A percentile compares a stretch with the other conserved stretches of the same genome.
Evolutionary conservation across 2,329 filamentous ascomycete species (phyloP).

Genomic region (Dactylellina leptospora): DNA sequence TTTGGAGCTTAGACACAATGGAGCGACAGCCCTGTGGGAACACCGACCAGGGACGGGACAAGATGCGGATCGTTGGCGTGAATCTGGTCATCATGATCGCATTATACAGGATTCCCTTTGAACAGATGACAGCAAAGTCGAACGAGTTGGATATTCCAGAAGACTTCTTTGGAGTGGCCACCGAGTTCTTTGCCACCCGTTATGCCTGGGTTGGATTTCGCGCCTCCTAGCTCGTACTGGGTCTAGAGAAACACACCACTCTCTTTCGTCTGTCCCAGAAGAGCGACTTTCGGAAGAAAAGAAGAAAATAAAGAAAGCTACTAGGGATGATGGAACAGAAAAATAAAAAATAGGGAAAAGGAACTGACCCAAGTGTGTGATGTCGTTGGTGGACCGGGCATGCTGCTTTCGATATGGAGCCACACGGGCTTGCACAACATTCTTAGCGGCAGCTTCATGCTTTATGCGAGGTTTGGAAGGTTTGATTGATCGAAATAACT

Average conservation of each 20-base stretch:
- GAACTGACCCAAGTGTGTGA: constrained; percentile 21
- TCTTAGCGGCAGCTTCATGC: constrained; percentile 46
- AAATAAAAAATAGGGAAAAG: constrained; percentile 3
- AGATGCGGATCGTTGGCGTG: constrained; percentile 51
- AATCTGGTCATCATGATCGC: constrained; percentile 54
- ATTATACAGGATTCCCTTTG: constrained; percentile 47
- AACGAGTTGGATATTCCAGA: constrained; percentile 49
- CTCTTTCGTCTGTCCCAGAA: constrained; percentile 23
- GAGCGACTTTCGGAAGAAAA: constrained; percentile 1
- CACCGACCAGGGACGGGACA: constrained; percentile 52
- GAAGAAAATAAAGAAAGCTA: not conserved
- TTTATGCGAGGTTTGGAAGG: constrained; percentile 50
- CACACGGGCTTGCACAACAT: constrained; percentile 19
- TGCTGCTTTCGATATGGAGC: constrained; percentile 28
- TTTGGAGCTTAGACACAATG: constrained; percentile 30
- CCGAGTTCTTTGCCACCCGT: constrained; percentile 50
- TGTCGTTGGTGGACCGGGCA: constrained; percentile 39
- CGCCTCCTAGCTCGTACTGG: constrained; percentile 22
- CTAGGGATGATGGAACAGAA: not conserved
- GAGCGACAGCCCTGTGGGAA: constrained; percentile 50
- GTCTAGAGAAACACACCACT: constrained; percentile 18
- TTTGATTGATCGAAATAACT: constrained; percentile 39
- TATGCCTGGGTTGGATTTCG: constrained; percentile 25
- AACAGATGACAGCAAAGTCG: constrained; percentile 34
- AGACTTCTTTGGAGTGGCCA: constrained; percentile 52